Conservation (phyloP, 768 basidiomycete species). For the Pleurotus sapidus region DNA sequence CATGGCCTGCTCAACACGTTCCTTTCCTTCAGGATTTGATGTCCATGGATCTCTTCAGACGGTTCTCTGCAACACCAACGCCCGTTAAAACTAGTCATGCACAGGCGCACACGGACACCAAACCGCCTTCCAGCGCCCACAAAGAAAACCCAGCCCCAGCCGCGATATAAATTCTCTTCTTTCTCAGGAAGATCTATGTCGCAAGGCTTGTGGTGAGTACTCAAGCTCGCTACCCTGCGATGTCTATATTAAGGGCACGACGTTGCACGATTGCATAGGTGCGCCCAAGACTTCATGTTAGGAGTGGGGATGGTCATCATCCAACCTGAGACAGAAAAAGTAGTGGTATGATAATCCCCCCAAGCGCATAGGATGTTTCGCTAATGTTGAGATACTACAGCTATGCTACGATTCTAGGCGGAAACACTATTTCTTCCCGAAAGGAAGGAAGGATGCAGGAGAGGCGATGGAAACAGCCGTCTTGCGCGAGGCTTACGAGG, state of each 20-base stretch:
- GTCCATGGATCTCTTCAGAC: background rate
- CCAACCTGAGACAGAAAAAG: slow-evolving; percentile 50
- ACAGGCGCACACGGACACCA: background rate
- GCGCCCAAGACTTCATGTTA: slow-evolving; percentile 49
- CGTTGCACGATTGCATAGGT: slow-evolving; percentile 28
- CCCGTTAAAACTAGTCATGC: background rate
- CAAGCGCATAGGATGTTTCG: background rate
- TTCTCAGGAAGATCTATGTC: background rate
- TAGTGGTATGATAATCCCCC: slow-evolving; percentile 37
- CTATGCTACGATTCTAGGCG: slow-evolving; percentile 1
- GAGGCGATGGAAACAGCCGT: slow-evolving; percentile 60
- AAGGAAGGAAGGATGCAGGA: slow-evolving; percentile 64
- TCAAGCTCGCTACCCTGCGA: background rate
- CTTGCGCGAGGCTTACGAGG: slow-evolving; percentile 65
- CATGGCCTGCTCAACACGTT: too few species aligned
- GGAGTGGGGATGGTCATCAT: slow-evolving; percentile 65
- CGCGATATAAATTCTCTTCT: background rate
- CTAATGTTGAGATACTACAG: background rate
- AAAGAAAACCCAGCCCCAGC: background rate
- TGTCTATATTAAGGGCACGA: background rate
- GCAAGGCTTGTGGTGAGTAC: background rate
- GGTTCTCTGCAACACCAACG: background rate
- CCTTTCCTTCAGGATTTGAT: too few species aligned
- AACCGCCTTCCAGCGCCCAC: background rate
- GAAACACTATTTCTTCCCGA: slow-evolving; percentile 57